Percentiles rank a stretch among this genome's conserved stretches.
phyloP scores from a whole-genome alignment of 768 basidiomycete species.

The Suillus fuscotomentosus region DNA sequence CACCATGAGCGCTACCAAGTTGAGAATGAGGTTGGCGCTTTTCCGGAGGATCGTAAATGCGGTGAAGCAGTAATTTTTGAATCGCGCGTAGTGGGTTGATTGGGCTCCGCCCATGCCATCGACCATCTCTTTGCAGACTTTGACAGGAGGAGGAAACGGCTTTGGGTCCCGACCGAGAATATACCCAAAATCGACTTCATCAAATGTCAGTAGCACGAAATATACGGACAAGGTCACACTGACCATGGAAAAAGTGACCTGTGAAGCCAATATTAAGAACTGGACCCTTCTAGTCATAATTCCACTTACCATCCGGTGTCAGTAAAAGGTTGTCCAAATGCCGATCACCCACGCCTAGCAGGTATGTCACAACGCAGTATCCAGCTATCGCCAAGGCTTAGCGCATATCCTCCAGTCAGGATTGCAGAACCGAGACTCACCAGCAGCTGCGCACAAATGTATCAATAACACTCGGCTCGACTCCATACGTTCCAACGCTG shows the following conservation, averaged over 20 bases:
- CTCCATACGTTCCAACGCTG: constrained; percentile 90
- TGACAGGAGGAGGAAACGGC: constrained; percentile 95
- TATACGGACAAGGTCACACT: constrained; percentile 13
- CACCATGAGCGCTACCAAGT: constrained; percentile 95
- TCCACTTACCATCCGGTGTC: constrained; percentile 75
- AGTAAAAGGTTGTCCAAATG: constrained; percentile 95
- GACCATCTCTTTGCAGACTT: constrained; percentile 99
- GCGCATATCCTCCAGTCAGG: constrained; percentile 5
- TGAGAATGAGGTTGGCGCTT: constrained; percentile 95
- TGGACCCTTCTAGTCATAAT: constrained; percentile 1
- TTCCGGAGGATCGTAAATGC: constrained; percentile 95
- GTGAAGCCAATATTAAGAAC: neutral
- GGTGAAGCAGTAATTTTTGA: constrained; percentile 97
- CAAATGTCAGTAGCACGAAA: constrained; percentile 12
- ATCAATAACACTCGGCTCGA: constrained; percentile 93
- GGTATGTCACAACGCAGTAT: constrained; percentile 95
- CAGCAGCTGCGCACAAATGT: constrained; percentile 97
- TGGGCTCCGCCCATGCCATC: constrained; percentile 99
- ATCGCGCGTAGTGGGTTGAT: constrained; percentile 93
- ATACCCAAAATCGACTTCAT: constrained; percentile 93
- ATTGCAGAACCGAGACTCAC: constrained; percentile 45
- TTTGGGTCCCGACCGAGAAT: constrained; percentile 98
- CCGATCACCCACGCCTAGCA: constrained; percentile 95
- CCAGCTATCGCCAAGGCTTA: constrained; percentile 61
- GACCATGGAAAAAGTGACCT: constrained; percentile 97